Conservation (phyloP, 495 filamentous ascomycete genomes). For the Amphirosellinia nigrospora region DNA sequence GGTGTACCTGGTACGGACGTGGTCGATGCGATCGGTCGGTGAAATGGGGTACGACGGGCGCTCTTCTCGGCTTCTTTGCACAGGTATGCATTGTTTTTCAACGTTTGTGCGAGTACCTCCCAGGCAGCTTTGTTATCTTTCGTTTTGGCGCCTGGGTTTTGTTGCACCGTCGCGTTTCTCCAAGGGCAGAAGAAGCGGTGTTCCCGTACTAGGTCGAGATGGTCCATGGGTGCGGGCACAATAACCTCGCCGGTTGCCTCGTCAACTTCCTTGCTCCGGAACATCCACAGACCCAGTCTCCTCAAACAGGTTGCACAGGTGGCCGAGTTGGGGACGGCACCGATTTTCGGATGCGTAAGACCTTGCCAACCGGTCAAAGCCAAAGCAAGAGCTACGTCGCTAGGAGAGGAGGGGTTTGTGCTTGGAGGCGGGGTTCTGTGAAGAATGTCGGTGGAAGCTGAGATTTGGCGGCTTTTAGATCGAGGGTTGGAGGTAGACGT, state of each 20-base stretch:
- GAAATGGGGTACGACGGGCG: constrained; percentile 26
- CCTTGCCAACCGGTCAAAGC: constrained; percentile 88
- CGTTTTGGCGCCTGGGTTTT: constrained; percentile 45
- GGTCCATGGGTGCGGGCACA: constrained; percentile 63
- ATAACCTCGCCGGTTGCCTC: constrained; percentile 53
- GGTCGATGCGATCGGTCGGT: constrained; percentile 34
- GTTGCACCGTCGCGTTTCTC: constrained; percentile 67
- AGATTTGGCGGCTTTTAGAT: constrained; percentile 56
- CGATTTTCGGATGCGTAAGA: constrained; percentile 65
- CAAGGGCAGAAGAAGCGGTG: constrained; percentile 86
- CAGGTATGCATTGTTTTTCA: constrained; percentile 55
- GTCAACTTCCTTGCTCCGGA: constrained; percentile 66
- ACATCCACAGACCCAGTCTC: constrained; percentile 92
- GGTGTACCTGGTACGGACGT: constrained; percentile 37
- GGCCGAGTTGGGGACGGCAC: constrained; percentile 66
- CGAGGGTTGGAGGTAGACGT: constrained; percentile 50
- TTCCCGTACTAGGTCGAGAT: constrained; percentile 69
- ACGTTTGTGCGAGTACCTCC: constrained; percentile 51
- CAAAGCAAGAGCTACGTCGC: constrained; percentile 72
- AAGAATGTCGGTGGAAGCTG: constrained; percentile 56
- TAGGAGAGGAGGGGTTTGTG: constrained; percentile 47
- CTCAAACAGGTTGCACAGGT: constrained; percentile 86
- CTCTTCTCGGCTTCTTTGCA: constrained; percentile 38
- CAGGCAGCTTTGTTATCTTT: constrained; percentile 47
- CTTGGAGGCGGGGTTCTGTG: constrained; percentile 46